Base-by-base conservation (phyloP, 176 grass and related monocot species). In the Melocanna baccifera region DNA sequence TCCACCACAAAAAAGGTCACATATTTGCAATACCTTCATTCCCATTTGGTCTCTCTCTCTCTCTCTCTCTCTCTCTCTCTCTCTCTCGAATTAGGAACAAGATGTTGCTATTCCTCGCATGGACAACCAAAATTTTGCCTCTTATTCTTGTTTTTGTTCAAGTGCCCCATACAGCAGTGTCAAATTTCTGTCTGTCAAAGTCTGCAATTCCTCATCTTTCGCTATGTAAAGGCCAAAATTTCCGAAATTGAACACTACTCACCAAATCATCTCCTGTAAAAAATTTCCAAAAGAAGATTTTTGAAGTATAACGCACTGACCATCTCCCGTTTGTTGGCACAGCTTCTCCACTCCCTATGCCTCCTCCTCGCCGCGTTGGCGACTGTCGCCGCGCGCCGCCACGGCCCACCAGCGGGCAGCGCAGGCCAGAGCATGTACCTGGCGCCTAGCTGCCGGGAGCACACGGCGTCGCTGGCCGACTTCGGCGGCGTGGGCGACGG, bases 401-500 rank as follows among this genome's bases (percentile, higher is more conserved):
- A 86, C 30, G 11, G 15, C n/a, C 46, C 59, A 12, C 61, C 83
- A 5, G 32, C 73, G 22, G n/a, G 70, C 11, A 36, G 46, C 10
- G 2, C 9, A 19, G 69, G 9, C n/a, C 86, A 82, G 83, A 90
- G 91, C 88, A 76, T 84, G 26, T 96, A 99, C 84, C 20, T 87
- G 28, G 90, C 93, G 3, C 71, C 89, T 22, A 87, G 9, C 34
- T 96, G 97, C 91, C 83, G 93, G 13, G 74, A 82, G 52, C 93
- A 96, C 83, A 89, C 90, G 77, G 86, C 90, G 62, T 95, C 91
- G 45, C 75, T 96, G 51, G 6, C 59, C 69, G 93, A 99, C 40
- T 96, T 96, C 71, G 91, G 93, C 1, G 90, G 90, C 10, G 93
- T 96, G 3, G 93, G 91, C 67, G 93, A 96, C 68, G 91, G 93